phyloP scores from a whole-genome alignment of 352 stramenopile species.

The Lagenidium giganteum region DNA sequence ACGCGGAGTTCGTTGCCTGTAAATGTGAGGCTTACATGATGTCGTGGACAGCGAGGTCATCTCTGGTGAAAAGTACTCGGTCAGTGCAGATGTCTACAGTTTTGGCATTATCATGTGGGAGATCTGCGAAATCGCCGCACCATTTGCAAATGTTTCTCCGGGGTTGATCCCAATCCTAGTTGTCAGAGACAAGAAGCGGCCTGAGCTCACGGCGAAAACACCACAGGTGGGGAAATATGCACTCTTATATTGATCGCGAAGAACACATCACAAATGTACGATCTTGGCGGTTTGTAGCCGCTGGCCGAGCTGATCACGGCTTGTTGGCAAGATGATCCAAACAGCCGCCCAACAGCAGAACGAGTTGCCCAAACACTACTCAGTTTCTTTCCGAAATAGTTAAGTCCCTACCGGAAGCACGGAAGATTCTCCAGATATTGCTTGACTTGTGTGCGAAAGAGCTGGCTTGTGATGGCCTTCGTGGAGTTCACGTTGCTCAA shows the following conservation, averaged over 20 bases:
- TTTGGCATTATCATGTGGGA: constrained; percentile 81
- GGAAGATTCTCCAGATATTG: constrained; percentile 74
- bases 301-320: constrained; percentile 50
- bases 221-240: constrained; percentile 26
- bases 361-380: constrained; percentile 35
- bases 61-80: constrained; percentile 51
- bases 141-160: constrained; percentile 53
- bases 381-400: constrained; percentile 35
- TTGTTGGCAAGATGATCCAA: constrained; percentile 67
- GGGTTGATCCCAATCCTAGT: constrained; percentile 58
- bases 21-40: no score
- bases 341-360: constrained; percentile 33
- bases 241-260: neutral
- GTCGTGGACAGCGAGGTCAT: constrained; percentile 68
- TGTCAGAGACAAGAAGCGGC: constrained; percentile 56
- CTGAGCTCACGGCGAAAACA: constrained; percentile 49
- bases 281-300: constrained; percentile 22
- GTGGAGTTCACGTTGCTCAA: constrained; percentile 68
- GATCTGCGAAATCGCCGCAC: constrained; percentile 58
- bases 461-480: constrained; percentile 73
- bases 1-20: neutral
- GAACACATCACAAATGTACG: neutral
- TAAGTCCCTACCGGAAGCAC: constrained; percentile 46
- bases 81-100: constrained; percentile 77
- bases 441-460: constrained; percentile 66